These are phyloP conservation scores for Trifolium repens DNA, from an alignment of 306 rosid genomes.

Conservation along the genomic window DNA sequence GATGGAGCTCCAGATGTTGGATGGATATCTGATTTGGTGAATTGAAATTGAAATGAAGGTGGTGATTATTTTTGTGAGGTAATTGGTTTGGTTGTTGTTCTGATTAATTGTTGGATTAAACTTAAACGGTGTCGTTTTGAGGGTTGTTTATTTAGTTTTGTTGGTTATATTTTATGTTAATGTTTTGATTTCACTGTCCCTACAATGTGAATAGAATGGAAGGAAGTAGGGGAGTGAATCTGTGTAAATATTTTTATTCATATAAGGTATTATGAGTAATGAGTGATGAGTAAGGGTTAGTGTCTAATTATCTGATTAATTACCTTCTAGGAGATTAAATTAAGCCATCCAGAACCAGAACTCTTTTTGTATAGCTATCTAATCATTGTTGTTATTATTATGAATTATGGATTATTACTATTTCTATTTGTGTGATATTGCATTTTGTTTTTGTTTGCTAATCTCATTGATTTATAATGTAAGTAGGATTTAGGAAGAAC, in stretches of 20 bases:
- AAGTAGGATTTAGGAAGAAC: constrained; percentile 4
- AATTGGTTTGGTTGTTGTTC: not conserved
- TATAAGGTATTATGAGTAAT: constrained; percentile 1
- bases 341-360: constrained; percentile 11
- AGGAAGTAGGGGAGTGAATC: constrained; percentile 28
- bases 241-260: constrained; percentile 49
- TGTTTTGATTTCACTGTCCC: constrained; percentile 14
- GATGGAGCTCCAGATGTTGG: constrained; percentile 71
- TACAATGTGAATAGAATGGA: constrained; percentile 47
- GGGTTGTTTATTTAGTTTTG: constrained; percentile 23
- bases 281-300: constrained; percentile 54
- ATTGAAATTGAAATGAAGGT: constrained; percentile 58
- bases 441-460: constrained; percentile 24
- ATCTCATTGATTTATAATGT: constrained; percentile 42
- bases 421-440: not conserved
- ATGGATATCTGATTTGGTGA: constrained; percentile 83
- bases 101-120: constrained; percentile 13
- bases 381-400: constrained; percentile 28
- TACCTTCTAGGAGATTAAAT: constrained; percentile 42
- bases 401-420: constrained; percentile 27
- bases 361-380: constrained; percentile 43
- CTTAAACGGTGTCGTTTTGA: constrained; percentile 36
- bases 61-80: not conserved
- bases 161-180: not conserved
- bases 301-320: constrained; percentile 21